Evolutionary conservation across 1,139 yeast genomes (phyloP).

Genomic region (Kurtzmaniella quercitrusa): DNA sequence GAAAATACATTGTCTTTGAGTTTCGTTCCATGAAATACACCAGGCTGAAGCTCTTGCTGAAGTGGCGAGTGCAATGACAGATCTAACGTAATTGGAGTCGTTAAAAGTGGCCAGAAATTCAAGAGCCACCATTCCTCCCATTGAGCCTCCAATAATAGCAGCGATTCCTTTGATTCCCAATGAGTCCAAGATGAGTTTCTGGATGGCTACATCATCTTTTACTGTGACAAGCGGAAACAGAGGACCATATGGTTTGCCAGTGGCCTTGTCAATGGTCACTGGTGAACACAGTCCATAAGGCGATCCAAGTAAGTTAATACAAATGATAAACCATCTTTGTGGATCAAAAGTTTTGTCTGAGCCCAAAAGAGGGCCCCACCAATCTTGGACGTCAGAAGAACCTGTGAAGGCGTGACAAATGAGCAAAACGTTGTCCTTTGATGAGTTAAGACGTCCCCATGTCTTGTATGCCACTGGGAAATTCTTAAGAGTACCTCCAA

Average conservation of each 20-base stretch:
- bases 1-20: slow-evolving; percentile 93
- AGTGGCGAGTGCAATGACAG: slow-evolving; percentile 84
- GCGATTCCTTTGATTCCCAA: slow-evolving; percentile 76
- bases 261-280: slow-evolving; percentile 66
- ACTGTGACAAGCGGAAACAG: slow-evolving; percentile 91
- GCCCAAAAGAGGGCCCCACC: slow-evolving; percentile 98
- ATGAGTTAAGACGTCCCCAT: slow-evolving; percentile 79
- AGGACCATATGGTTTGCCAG: slow-evolving; percentile 82
- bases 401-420: slow-evolving; percentile 96
- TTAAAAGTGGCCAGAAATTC: slow-evolving; percentile 74
- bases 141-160: slow-evolving; percentile 90
- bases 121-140: slow-evolving; percentile 98
- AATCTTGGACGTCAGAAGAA: slow-evolving; percentile 89
- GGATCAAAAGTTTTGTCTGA: slow-evolving; percentile 89
- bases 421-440: slow-evolving; percentile 70
- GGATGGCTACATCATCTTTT: slow-evolving; percentile 86
- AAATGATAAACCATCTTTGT: slow-evolving; percentile 74
- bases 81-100: slow-evolving; percentile 65
- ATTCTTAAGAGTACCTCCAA: slow-evolving; percentile 67
- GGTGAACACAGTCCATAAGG: slow-evolving; percentile 98
- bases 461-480: slow-evolving; percentile 95
- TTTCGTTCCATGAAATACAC: slow-evolving; percentile 99
- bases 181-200: slow-evolving; percentile 67
- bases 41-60: slow-evolving; percentile 95
- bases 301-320: slow-evolving; percentile 88